Evolutionary conservation across 2,329 filamentous ascomycete genomes (phyloP), one percentile per base, ranked within the genome.

Genomic region (Lasiodiplodia sp.): DNA sequence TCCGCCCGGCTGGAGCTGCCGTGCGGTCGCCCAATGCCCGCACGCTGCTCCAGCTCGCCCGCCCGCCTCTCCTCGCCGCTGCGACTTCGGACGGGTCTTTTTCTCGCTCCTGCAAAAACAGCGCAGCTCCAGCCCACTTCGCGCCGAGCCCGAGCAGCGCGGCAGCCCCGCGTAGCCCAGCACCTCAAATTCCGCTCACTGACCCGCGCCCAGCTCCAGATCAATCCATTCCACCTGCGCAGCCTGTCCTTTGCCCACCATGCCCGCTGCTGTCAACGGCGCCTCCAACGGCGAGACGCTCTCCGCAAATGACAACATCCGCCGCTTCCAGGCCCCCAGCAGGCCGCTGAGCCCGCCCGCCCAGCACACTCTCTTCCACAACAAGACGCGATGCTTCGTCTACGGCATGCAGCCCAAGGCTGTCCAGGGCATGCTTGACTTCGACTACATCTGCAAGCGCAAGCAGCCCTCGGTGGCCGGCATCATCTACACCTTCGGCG

Each of bases 381-480:
- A 94, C 85, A 99, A 98, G 92, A 98, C 96, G 81, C 89, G 96
- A 95, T 98, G 96, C 88, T 97, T 99, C 82, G 96, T 99, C 84
- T 99, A 99, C 86, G 96, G 96, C 83, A 93, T 99, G 80, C 96
- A 99, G 87, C 95, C 96, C 79, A 91, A 94, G 76, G 84, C 84
- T 68, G 84, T 86, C 64, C 84, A 86, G 81, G 85, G 85, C 72
- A 86, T 86, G 84, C 92, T 99, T 81, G 96, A 99, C 84, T 99
- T 99, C 83, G 96, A 99, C 88, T 99, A 98, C 89, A 99, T 99
- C 86, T 99, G 96, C 94, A 98, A 98, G 90, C 93, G 96, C 79
- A 88, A 90, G 81, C 96, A 92, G 70, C 96, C 96, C 73, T 99
- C 96, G 69, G 96, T 99, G 69, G 96, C 96, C 74, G 96, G 94